Base-by-base conservation (phyloP, 805 yeast genomes). In the Starmerella sp. region DNA sequence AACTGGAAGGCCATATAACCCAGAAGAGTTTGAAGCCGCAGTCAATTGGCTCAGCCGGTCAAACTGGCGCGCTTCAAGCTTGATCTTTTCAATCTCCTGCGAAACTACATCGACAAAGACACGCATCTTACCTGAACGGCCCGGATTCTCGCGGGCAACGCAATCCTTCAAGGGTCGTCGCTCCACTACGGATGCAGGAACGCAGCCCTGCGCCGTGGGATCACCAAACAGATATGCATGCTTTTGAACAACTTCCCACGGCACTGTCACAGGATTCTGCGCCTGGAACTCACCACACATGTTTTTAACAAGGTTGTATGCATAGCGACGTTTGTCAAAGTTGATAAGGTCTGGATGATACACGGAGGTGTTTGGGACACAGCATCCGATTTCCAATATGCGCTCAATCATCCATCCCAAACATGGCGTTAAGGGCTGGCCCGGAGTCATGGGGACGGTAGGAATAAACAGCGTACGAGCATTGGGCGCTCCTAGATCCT, bases 321-420 rank as follows among this genome's bases (percentile, higher is more conserved):
- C 78, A 67, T 81, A 84, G 52, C 91, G 75, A 57, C 84, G 77
- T 70, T 91, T 91, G 68, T 88, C 95, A 69, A 90, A 91, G 65
- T 91, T 90, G 62, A 90, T 80, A 57, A 84, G 71, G 36, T 76
- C 73, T 2, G 83, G 75, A 63, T 82, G 79, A 56, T 77, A 81
- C 41, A 80, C 75, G 51, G 83, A 78, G 80, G 81, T 85, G 63
- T 84, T 86, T 17, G 96, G 95, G 51, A 88, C 82, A 64, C 78
- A 82, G 59, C 84, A 81, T 0, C 83, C 80, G 57, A 83, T 79
- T 64, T 86, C 95, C 53, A 89, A 66, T 59, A 91, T 71, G 57
- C 95, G 80, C 62, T 85, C 91, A 29, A 84, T 73, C 51, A 88
- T 74, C 97, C 97, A 91, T 10, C 97, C 97, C 56, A 88, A 79